Evolutionary conservation across 2,329 filamentous ascomycete genomes (phyloP), one percentile per base, ranked within the genome.

Genomic region (Trichophyton benhamiae): DNA sequence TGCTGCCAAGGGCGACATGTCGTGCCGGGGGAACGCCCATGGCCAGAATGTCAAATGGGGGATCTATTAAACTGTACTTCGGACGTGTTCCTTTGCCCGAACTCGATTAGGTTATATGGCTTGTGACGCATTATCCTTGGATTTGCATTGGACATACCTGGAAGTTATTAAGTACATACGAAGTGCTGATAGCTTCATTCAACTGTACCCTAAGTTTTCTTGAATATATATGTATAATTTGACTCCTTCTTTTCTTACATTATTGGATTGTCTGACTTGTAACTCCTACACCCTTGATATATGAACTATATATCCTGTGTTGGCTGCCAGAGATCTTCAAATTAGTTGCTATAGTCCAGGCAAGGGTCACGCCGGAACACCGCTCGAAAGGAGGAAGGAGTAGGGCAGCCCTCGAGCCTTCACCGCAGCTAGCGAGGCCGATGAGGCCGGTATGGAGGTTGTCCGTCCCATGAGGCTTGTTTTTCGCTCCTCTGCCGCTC

Each of bases 1-100:
- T 17, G 63, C 60, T 20, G 63, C 60, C 2, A 67, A 65, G 62
- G 65, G 66, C 3, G 22, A 61, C 3, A 65, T 67, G 63, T 33
- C 60, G 2, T 67, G 66, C 46, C 62, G 63, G 5, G 64, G 64
- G 9, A 66, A 67, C 57, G 30, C 62, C 17, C 63, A 65, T 38
- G 25, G 25, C 9, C 61, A 66, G 60, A 25, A 49, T 9, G 60
- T 67, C 49, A 1, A 33, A 33, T 66, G 65, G 65, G 66, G 60
- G 41, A 66, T 67, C 30, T 66, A 67, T 48, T 25, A 11, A 46
- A 46, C 15, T 20, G 42, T 17, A 46, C 42, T 46, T 46, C 42
- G 17, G 42, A 46, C 42, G 42, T 46, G n/a, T 46, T 46, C n/a
- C 15, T 17, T 20, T 46, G 42, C 7, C 17, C 7, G 42, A n/a